Percentiles rank a stretch among this genome's conserved stretches.
These are phyloP conservation scores for Geum urbanum DNA, from an alignment of 306 rosid species.

Conservation along the genomic window DNA sequence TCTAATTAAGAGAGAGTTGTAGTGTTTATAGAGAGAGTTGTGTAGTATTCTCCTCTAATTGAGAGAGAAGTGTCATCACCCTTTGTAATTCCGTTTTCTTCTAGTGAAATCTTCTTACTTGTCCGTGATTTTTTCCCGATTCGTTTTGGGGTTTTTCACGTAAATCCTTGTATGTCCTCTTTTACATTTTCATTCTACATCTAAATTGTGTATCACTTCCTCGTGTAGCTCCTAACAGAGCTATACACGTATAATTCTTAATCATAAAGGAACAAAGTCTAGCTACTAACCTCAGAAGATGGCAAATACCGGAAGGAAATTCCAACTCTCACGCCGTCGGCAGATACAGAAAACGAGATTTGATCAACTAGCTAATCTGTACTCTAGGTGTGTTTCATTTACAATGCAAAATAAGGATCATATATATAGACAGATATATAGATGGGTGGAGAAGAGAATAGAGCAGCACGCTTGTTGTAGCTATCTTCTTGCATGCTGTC, in stretches of 20 bases:
- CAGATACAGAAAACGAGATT: slow-evolving; percentile 14
- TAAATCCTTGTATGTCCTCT: too few relatives aligned
- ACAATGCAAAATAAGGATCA: slow-evolving; percentile 1
- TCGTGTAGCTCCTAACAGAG: too few relatives aligned
- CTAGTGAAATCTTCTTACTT: too few relatives aligned
- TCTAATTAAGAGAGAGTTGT: too few relatives aligned
- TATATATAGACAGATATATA: not conserved
- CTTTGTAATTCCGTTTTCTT: too few relatives aligned
- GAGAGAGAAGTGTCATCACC: too few relatives aligned
- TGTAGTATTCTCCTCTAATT: too few relatives aligned
- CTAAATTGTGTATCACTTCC: too few relatives aligned
- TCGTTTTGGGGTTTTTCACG: too few relatives aligned
- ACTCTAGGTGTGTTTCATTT: not conserved
- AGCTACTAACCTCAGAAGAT: slow-evolving; percentile 18
- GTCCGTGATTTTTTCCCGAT: too few relatives aligned
- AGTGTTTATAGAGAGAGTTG: too few relatives aligned
- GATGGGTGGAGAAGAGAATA: slow-evolving; percentile 10
- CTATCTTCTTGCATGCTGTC: slow-evolving; percentile 19
- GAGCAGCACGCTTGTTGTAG: slow-evolving; percentile 20
- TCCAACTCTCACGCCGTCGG: slow-evolving; percentile 1
- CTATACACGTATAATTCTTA: not conserved
- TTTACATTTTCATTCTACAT: too few relatives aligned
- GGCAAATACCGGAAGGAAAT: not conserved
- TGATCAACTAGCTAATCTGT: not conserved
- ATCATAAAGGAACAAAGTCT: not conserved